Evolutionary conservation across 805 yeast genomes (phyloP).

Genomic region (Sugiyamaella marilandica): DNA sequence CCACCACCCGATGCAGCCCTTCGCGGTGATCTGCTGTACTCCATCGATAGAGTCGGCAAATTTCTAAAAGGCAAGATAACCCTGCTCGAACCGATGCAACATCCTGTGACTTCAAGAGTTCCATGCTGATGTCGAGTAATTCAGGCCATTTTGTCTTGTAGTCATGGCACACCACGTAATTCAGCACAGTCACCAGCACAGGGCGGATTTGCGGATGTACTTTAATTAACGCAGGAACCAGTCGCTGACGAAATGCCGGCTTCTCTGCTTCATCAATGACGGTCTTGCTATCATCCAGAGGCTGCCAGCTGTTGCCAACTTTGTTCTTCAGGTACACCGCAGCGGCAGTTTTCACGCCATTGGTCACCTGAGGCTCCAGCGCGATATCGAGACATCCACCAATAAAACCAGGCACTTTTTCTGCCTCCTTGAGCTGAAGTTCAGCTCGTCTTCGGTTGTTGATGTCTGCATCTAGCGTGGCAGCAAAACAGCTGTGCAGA

Average conservation of each 20-base stretch:
- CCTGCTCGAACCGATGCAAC: slow-evolving; percentile 57
- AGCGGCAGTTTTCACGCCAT: slow-evolving; percentile 60
- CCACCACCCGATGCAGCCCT: slow-evolving; percentile 50
- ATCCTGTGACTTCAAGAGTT: slow-evolving; percentile 43
- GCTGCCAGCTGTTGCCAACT: slow-evolving; percentile 59
- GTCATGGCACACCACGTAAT: slow-evolving; percentile 47
- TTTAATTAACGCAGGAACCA: slow-evolving; percentile 57
- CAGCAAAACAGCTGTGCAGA: slow-evolving; percentile 70
- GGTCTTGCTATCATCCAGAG: slow-evolving; percentile 29
- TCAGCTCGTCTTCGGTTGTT: slow-evolving; percentile 65
- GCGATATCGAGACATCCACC: slow-evolving; percentile 80
- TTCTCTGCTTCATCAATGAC: slow-evolving; percentile 65
- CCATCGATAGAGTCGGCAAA: slow-evolving; percentile 71
- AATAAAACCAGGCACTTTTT: slow-evolving; percentile 63
- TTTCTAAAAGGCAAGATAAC: slow-evolving; percentile 61
- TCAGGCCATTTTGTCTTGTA: slow-evolving; percentile 53
- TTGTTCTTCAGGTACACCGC: slow-evolving; percentile 81
- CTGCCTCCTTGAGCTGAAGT: slow-evolving; percentile 50
- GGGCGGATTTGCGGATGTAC: slow-evolving; percentile 33
- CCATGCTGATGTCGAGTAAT: slow-evolving; percentile 43
- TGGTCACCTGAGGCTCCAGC: slow-evolving; percentile 45
- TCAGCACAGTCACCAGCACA: slow-evolving; percentile 45
- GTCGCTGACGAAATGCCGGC: slow-evolving; percentile 62
- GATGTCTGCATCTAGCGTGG: slow-evolving; percentile 68
- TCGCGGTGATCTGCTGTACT: slow-evolving; percentile 50